These are phyloP conservation scores for Citrus hindsii DNA, from an alignment of 345 rosid genomes.

Conservation along the genomic window DNA sequence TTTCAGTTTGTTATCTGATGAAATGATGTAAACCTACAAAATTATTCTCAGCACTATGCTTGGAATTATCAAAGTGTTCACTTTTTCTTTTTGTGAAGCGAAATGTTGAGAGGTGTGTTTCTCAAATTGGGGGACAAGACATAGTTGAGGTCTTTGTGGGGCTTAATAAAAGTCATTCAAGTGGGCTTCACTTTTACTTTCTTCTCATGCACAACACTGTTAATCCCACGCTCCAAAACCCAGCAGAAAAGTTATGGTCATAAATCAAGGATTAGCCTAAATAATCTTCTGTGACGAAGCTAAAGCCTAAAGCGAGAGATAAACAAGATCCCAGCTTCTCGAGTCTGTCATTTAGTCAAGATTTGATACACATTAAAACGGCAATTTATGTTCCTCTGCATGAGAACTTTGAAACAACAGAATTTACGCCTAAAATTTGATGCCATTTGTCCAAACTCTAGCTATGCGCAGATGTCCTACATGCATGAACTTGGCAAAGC, in stretches of 20 bases:
- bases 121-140: constrained; percentile 29
- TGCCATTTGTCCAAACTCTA: too few species aligned
- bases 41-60: constrained; percentile 19
- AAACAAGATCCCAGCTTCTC: too few species aligned
- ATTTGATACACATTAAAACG: too few species aligned
- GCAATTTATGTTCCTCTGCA: too few species aligned
- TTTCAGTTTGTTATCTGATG: constrained; percentile 3
- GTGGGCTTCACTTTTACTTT: constrained; percentile 17
- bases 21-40: constrained; percentile 2
- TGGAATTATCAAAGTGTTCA: neutral
- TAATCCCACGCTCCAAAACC: neutral
- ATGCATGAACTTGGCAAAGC: too few species aligned
- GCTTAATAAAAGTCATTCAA: constrained; percentile 6
- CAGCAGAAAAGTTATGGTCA: neutral
- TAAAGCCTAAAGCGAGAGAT: too few species aligned
- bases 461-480: too few species aligned
- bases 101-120: constrained; percentile 20
- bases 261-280: neutral
- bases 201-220: neutral
- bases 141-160: constrained; percentile 29
- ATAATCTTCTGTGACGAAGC: neutral
- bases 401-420: too few species aligned
- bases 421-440: too few species aligned
- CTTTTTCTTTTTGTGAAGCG: constrained; percentile 10
- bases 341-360: too few species aligned